Conservation (phyloP, 2,329 filamentous ascomycete genomes). For the Gaeumannomyces sp. region DNA sequence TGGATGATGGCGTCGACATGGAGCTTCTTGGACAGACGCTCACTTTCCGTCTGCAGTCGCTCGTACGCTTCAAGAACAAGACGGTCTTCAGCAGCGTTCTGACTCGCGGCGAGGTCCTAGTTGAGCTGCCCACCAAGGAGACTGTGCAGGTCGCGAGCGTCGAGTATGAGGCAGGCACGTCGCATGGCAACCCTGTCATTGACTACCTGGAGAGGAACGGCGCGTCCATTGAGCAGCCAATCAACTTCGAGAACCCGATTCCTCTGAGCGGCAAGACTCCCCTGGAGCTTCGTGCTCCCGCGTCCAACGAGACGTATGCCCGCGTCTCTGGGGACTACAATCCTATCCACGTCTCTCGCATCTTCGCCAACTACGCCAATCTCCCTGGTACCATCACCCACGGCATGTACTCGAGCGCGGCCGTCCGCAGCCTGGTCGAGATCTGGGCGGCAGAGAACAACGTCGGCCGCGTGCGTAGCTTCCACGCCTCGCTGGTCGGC, state of each 20-base stretch:
- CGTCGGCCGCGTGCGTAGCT: slow-evolving; percentile 91
- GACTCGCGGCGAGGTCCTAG: slow-evolving; percentile 84
- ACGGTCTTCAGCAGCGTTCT: slow-evolving; percentile 85
- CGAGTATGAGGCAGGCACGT: slow-evolving; percentile 85
- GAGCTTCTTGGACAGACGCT: slow-evolving; percentile 89
- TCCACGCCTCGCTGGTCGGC: slow-evolving; percentile 92
- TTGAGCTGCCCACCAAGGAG: slow-evolving; percentile 95
- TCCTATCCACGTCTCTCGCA: slow-evolving; percentile 94
- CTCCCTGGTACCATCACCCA: slow-evolving; percentile 96
- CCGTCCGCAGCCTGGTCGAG: slow-evolving; percentile 91
- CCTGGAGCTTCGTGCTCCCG: slow-evolving; percentile 80
- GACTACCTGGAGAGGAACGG: slow-evolving; percentile 93
- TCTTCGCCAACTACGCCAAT: slow-evolving; percentile 93
- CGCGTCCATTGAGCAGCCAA: slow-evolving; percentile 86
- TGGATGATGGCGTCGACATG: slow-evolving; percentile 65
- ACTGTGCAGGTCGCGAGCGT: slow-evolving; percentile 96
- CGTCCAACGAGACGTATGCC: slow-evolving; percentile 96
- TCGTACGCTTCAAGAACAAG: slow-evolving; percentile 93
- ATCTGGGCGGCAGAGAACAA: slow-evolving; percentile 99
- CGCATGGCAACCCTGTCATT: slow-evolving; percentile 92
- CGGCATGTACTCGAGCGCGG: slow-evolving; percentile 98
- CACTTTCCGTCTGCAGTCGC: slow-evolving; percentile 89
- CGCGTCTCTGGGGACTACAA: slow-evolving; percentile 98
- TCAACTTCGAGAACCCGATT: slow-evolving; percentile 96
- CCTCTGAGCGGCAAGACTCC: slow-evolving; percentile 89